These are phyloP conservation scores for Hortaea werneckii DNA, from an alignment of 2,329 filamentous ascomycete species.

Conservation along the genomic window DNA sequence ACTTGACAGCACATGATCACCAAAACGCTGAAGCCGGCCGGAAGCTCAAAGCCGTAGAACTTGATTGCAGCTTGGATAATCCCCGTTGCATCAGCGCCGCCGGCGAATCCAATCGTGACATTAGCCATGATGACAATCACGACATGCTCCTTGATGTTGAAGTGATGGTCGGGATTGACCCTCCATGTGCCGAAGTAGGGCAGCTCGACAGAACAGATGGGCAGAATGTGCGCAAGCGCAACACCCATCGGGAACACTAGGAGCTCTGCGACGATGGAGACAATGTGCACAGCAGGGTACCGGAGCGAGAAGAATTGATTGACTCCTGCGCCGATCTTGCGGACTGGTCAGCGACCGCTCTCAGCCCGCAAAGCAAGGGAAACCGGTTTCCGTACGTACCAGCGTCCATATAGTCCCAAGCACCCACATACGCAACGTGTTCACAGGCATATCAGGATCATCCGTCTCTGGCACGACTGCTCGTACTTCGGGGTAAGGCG, in stretches of 20 bases:
- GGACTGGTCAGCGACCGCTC: not conserved
- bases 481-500: conserved; percentile 50
- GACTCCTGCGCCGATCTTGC: conserved; percentile 24
- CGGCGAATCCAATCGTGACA: conserved; percentile 43
- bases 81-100: conserved; percentile 38
- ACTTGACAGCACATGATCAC: conserved; percentile 81
- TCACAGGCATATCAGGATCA: conserved; percentile 51
- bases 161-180: conserved; percentile 31
- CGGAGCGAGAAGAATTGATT: conserved; percentile 83
- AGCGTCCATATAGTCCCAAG: conserved; percentile 37
- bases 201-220: conserved; percentile 39
- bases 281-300: conserved; percentile 85
- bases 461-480: conserved; percentile 42
- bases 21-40: conserved; percentile 67
- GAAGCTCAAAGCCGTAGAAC: conserved; percentile 75
- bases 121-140: conserved; percentile 35
- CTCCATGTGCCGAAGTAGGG: conserved; percentile 32
- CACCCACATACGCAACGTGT: conserved; percentile 45
- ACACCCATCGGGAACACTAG: conserved; percentile 76
- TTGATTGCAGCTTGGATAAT: conserved; percentile 80
- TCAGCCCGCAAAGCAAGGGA: not conserved
- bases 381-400: conserved; percentile 9
- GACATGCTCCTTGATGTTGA: conserved; percentile 48
- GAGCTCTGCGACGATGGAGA: conserved; percentile 75
- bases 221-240: conserved; percentile 64